Percentiles rank a stretch among this genome's conserved stretches.
Evolutionary conservation across 768 basidiomycete species (phyloP).

Genomic region (Amanita muscaria): DNA sequence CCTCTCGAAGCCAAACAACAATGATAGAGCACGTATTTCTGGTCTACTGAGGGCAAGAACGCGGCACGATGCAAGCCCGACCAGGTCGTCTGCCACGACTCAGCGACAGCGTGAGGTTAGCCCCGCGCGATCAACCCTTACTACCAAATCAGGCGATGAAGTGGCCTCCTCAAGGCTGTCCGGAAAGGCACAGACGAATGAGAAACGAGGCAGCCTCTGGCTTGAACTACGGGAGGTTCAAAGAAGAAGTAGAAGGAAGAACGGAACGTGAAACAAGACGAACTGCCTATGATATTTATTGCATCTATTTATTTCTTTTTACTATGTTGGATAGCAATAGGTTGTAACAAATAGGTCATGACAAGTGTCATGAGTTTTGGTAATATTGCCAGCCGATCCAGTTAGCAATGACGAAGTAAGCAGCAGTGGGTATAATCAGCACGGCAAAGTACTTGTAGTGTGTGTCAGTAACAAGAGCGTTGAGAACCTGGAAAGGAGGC

Average conservation of each 20-base stretch:
- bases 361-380: constrained; percentile 64
- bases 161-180: constrained; percentile 15
- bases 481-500: constrained; percentile 40
- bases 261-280: constrained; percentile 32
- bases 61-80: constrained; percentile 13
- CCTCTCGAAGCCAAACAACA: background rate
- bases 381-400: constrained; percentile 99
- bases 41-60: background rate
- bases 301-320: constrained; percentile 11
- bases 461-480: constrained; percentile 55
- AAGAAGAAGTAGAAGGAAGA: constrained; percentile 39
- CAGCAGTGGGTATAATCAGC: constrained; percentile 69
- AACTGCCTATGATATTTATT: constrained; percentile 12
- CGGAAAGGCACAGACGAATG: constrained; percentile 25
- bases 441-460: constrained; percentile 89
- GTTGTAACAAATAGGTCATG: background rate
- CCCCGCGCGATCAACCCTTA: constrained; percentile 5
- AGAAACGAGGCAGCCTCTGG: constrained; percentile 41
- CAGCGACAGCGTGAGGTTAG: constrained; percentile 2
- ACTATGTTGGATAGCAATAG: background rate
- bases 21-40: background rate
- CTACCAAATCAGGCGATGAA: constrained; percentile 10
- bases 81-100: constrained; percentile 6
- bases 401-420: constrained; percentile 93
- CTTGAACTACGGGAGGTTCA: constrained; percentile 44